A percentile compares a stretch with the other conserved stretches of the same genome.
These are phyloP conservation scores for Naegleria fowleri DNA, from an alignment of 208 protist genomes.

Conservation along the genomic window DNA sequence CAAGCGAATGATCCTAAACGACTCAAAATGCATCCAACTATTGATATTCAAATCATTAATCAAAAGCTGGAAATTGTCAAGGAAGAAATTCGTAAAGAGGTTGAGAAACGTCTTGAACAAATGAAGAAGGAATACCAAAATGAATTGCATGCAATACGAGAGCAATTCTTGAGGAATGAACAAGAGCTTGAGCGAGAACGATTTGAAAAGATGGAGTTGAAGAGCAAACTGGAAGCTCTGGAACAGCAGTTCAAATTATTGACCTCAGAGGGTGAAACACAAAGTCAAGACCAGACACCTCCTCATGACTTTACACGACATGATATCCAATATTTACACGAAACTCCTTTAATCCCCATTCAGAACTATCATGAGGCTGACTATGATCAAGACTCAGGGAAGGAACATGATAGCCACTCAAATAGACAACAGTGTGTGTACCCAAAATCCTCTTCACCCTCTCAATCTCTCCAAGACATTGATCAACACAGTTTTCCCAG, in stretches of 20 bases:
- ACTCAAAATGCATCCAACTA: background rate
- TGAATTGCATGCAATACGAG: background rate
- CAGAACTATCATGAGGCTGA: background rate
- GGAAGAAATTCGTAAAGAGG: background rate
- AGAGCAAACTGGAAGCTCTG: background rate
- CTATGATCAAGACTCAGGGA: background rate
- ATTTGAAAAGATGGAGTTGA: background rate
- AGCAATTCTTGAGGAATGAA: background rate
- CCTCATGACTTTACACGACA: too few relatives aligned
- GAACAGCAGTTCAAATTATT: background rate
- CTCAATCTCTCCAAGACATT: too few relatives aligned
- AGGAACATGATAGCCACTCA: too few relatives aligned
- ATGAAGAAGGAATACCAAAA: background rate
- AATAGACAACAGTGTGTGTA: too few relatives aligned
- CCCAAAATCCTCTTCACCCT: too few relatives aligned
- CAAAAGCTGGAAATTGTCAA: background rate
- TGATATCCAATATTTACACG: background rate
- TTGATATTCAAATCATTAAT: background rate
- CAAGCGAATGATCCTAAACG: background rate
- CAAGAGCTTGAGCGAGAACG: background rate
- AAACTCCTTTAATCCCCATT: background rate
- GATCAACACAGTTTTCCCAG: too few relatives aligned
- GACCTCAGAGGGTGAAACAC: background rate
- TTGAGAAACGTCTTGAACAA: background rate
- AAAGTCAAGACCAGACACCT: too few relatives aligned